Percentiles rank a stretch among this genome's conserved stretches.
These are phyloP conservation scores for Penium margaritaceum DNA, from an alignment of 139 green algal species.

Conservation along the genomic window DNA sequence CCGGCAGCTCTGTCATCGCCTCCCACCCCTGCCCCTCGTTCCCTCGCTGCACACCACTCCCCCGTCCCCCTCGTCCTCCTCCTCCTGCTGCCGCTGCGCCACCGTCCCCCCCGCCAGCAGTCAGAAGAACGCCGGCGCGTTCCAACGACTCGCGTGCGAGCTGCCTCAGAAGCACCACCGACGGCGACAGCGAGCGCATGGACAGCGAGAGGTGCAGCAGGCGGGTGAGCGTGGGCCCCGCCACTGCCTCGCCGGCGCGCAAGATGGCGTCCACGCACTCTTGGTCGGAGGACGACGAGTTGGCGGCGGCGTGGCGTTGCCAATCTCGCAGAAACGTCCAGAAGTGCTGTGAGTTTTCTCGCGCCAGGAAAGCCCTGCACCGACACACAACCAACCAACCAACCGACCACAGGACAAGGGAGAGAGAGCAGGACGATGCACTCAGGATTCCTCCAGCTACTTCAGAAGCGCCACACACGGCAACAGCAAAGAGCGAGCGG, in stretches of 20 bases:
- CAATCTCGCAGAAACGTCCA: constrained; percentile 34
- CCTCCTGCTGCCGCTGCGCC: background rate
- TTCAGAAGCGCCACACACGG: no score
- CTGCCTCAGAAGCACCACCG: constrained; percentile 38
- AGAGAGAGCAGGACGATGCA: no score
- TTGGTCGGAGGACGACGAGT: constrained; percentile 12
- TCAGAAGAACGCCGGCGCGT: constrained; percentile 4
- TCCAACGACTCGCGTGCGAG: constrained; percentile 32
- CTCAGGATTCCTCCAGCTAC: no score
- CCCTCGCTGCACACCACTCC: background rate
- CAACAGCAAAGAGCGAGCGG: no score
- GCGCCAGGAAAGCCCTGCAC: constrained; percentile 37
- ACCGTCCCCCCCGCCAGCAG: background rate
- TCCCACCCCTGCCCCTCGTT: constrained; percentile 5
- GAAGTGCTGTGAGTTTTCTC: background rate
- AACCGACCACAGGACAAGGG: no score
- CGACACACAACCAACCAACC: no score
- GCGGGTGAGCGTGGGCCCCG: constrained; percentile 1
- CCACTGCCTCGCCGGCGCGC: background rate
- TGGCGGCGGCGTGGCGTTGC: background rate
- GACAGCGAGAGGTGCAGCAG: constrained; percentile 33
- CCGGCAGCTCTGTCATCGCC: constrained; percentile 26
- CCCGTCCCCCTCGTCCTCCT: background rate
- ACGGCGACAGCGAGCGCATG: constrained; percentile 23
- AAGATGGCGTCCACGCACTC: constrained; percentile 25